These are phyloP conservation scores for Salix arbutifolia DNA, from an alignment of 345 rosid genomes.

Conservation along the genomic window DNA sequence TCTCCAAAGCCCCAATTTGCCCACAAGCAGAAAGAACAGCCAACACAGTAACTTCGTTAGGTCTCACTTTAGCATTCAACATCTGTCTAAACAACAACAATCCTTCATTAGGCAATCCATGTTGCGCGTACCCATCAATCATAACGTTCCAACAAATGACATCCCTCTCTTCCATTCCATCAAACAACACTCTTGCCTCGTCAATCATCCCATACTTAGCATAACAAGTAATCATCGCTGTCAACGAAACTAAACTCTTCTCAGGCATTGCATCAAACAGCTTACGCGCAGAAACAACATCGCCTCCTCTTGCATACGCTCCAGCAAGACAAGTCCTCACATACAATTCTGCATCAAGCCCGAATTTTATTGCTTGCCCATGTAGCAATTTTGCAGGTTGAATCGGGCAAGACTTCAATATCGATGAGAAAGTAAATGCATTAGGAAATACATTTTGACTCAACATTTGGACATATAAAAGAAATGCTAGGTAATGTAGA, in stretches of 20 bases:
- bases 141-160: conserved; percentile 73
- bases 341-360: conserved; percentile 54
- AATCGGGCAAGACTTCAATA: conserved; percentile 54
- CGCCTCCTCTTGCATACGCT: conserved; percentile 56
- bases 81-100: conserved; percentile 48
- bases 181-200: conserved; percentile 50
- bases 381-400: conserved; percentile 44
- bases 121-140: conserved; percentile 62
- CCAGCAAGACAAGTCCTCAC: conserved; percentile 70
- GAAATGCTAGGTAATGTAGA: conserved; percentile 42
- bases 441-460: conserved; percentile 42
- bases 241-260: conserved; percentile 55
- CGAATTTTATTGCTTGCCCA: conserved; percentile 51
- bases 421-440: conserved; percentile 69
- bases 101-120: conserved; percentile 43
- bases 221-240: conserved; percentile 75
- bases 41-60: conserved; percentile 54
- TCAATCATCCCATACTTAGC: conserved; percentile 49
- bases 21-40: conserved; percentile 65
- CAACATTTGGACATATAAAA: conserved; percentile 48
- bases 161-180: conserved; percentile 49
- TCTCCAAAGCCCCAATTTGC: conserved; percentile 69
- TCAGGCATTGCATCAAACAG: conserved; percentile 64
- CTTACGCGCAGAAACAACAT: conserved; percentile 48
- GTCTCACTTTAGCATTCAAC: conserved; percentile 39